These are phyloP conservation scores for Solanum chaucha DNA, from an alignment of 257 asterid genomes.

Conservation along the genomic window DNA sequence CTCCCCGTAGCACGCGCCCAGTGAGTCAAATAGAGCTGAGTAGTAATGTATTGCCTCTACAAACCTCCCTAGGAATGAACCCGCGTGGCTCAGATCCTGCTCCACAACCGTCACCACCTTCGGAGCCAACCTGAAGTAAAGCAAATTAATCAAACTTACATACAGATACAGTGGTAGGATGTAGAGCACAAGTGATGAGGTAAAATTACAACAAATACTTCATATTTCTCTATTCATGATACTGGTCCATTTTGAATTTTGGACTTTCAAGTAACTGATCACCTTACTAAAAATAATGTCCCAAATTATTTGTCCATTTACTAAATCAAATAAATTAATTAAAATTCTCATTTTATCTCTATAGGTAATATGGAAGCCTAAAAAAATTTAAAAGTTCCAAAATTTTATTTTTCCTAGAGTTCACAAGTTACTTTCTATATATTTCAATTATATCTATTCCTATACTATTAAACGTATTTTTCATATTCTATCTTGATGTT, in stretches of 20 bases:
- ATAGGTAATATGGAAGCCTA: not conserved
- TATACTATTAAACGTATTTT: not conserved
- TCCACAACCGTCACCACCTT: slow-evolving; percentile 94
- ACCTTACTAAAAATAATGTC: not conserved
- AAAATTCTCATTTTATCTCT: too few relatives aligned
- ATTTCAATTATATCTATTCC: not conserved
- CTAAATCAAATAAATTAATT: not conserved
- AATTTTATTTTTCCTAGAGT: not conserved
- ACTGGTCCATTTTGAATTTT: too few relatives aligned
- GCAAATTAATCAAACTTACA: not conserved
- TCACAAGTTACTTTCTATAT: not conserved
- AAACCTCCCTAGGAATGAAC: slow-evolving; percentile 79
- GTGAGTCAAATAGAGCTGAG: slow-evolving; percentile 86
- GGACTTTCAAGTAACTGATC: not conserved
- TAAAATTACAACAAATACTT: too few relatives aligned
- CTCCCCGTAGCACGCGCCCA: slow-evolving; percentile 96
- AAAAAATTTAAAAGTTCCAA: not conserved
- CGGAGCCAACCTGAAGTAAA: slow-evolving; percentile 58
- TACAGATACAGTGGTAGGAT: not conserved
- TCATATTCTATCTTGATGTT: not conserved
- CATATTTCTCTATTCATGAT: too few relatives aligned
- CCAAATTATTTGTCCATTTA: too few relatives aligned
- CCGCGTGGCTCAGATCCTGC: slow-evolving; percentile 96
- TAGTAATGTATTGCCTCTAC: slow-evolving; percentile 97
- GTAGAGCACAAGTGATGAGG: too few relatives aligned